phyloP scores from a whole-genome alignment of 2,329 filamentous ascomycete genomes.

The Dactylellina leptospora region DNA sequence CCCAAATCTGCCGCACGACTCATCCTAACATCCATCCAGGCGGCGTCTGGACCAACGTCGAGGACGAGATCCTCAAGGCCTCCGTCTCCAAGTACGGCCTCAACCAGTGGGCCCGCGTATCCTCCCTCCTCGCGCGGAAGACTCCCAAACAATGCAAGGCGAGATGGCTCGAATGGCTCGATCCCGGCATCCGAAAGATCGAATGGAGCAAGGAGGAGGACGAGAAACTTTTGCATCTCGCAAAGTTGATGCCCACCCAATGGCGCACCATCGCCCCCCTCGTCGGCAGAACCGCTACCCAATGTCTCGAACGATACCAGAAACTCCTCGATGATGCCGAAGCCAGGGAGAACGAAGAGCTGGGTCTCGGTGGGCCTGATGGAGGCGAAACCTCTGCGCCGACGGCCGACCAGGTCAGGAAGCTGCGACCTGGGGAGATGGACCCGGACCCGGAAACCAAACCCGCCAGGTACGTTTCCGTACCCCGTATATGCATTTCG shows the following conservation, averaged over 20 bases:
- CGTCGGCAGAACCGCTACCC: conserved; percentile 93
- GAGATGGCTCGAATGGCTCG: conserved; percentile 97
- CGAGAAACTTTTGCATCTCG: conserved; percentile 93
- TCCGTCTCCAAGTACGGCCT: conserved; percentile 93
- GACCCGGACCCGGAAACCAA: conserved; percentile 98
- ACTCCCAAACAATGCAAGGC: conserved; percentile 99
- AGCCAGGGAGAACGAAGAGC: conserved; percentile 79
- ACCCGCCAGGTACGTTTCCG: conserved; percentile 76
- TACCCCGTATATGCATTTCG: neutral
- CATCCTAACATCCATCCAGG: conserved; percentile 57
- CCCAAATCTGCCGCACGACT: neutral
- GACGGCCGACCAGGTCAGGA: conserved; percentile 88
- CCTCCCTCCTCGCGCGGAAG: conserved; percentile 94
- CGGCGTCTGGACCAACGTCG: conserved; percentile 78
- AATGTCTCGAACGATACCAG: conserved; percentile 96
- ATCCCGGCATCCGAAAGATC: conserved; percentile 96
- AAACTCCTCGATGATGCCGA: conserved; percentile 96
- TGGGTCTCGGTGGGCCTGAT: conserved; percentile 84
- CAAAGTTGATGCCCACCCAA: conserved; percentile 98
- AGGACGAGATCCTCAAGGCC: conserved; percentile 97
- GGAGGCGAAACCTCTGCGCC: conserved; percentile 88
- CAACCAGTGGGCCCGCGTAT: conserved; percentile 98
- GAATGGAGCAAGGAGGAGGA: conserved; percentile 99
- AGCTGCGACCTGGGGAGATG: conserved; percentile 87
- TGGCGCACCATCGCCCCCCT: conserved; percentile 98